phyloP scores from a whole-genome alignment of 2,329 filamentous ascomycete genomes.

The Alternaria burnsii region DNA sequence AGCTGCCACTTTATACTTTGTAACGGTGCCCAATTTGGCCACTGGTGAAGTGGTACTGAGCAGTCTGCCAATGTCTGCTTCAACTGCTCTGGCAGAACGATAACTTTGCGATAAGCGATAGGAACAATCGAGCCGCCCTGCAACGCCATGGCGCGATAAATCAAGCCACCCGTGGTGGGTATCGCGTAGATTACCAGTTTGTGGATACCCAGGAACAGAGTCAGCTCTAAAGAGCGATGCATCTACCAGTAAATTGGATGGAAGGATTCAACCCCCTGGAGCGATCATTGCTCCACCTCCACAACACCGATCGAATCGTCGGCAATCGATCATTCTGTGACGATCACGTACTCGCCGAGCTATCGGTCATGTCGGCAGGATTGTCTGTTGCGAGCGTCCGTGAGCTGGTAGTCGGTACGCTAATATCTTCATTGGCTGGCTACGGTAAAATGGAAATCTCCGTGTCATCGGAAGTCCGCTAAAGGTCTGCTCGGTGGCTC shows the following conservation, averaged over 20 bases:
- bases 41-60: background rate
- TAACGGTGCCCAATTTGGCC: background rate
- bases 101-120: background rate
- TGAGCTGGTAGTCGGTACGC: background rate
- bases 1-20: background rate
- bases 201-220: too few species aligned
- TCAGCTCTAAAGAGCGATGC: background rate
- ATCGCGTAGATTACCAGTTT: too few species aligned
- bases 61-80: background rate
- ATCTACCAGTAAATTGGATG: background rate
- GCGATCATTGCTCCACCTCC: conserved; percentile 4
- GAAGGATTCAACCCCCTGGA: background rate
- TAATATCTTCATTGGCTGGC: background rate
- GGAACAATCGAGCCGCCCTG: background rate
- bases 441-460: background rate
- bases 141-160: too few species aligned
- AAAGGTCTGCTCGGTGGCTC: background rate
- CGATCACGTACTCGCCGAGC: background rate
- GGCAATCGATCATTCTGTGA: background rate
- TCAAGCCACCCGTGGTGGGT: too few species aligned
- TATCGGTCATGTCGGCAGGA: background rate
- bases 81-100: background rate
- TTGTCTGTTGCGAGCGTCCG: background rate
- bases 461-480: background rate
- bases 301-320: background rate